phyloP scores from a whole-genome alignment of 106 monocot genomes.

The Phalaenopsis equestris region DNA sequence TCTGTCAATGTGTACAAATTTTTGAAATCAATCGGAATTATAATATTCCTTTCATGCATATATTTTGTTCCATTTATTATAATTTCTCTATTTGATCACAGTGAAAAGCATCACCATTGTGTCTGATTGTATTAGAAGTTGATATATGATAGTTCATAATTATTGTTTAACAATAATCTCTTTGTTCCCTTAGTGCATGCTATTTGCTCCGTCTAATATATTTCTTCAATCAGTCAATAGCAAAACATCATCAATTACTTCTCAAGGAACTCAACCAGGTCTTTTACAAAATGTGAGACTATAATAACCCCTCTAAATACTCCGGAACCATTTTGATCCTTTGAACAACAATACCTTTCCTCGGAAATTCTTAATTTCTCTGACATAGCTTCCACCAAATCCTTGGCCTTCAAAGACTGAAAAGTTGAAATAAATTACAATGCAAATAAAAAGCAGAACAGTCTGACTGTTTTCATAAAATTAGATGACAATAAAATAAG shows the following conservation, averaged over 20 bases:
- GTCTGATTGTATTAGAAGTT: not conserved
- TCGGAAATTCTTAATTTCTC: conserved; percentile 37
- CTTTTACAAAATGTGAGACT: not conserved
- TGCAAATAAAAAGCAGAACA: not conserved
- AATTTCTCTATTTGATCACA: not conserved
- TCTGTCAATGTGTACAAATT: conserved; percentile 29
- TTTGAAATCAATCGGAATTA: not conserved
- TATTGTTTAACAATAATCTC: no score
- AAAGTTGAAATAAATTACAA: not conserved
- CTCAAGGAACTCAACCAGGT: no score
- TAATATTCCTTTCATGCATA: not conserved
- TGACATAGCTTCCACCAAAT: conserved; percentile 44
- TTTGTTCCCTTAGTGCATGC: no score
- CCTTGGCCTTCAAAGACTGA: conserved; percentile 78
- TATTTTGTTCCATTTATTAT: not conserved
- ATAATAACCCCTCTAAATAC: not conserved
- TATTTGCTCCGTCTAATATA: no score
- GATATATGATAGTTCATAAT: not conserved
- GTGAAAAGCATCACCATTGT: not conserved
- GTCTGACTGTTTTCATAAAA: not conserved
- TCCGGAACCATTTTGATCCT: not conserved
- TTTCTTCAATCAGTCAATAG: no score
- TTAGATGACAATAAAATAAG: not conserved
- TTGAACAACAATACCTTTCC: conserved; percentile 30
- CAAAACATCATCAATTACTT: no score